Conservation (phyloP, 1,139 yeast species). For the Pichia sp. region DNA sequence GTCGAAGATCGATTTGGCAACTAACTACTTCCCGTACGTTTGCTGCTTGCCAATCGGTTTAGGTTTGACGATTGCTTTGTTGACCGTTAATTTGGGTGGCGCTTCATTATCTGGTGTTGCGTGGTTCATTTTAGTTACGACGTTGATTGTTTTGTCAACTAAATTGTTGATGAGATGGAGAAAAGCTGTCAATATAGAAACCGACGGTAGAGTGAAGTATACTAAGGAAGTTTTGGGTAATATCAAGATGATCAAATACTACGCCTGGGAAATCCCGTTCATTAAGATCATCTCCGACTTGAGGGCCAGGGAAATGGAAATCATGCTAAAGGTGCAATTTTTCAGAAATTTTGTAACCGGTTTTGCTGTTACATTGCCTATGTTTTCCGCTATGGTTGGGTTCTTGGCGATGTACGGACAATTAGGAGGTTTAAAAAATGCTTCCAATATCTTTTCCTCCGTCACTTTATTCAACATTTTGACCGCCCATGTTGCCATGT, state of each 20-base stretch:
- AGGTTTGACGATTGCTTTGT: slow-evolving; percentile 50
- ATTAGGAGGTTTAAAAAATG: slow-evolving; percentile 15
- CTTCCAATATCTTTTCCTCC: slow-evolving; percentile 43
- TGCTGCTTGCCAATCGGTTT: slow-evolving; percentile 57
- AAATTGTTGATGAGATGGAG: slow-evolving; percentile 31
- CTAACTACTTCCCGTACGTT: slow-evolving; percentile 60
- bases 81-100: slow-evolving; percentile 65
- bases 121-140: slow-evolving; percentile 23
- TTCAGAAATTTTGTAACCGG: slow-evolving; percentile 37
- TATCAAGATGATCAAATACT: slow-evolving; percentile 41
- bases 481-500: slow-evolving; percentile 42
- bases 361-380: slow-evolving; percentile 37
- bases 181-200: slow-evolving; percentile 30
- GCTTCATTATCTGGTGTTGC: slow-evolving; percentile 40
- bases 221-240: slow-evolving; percentile 40
- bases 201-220: slow-evolving; percentile 37
- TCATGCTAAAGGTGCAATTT: slow-evolving; percentile 37
- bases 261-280: slow-evolving; percentile 48
- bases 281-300: slow-evolving; percentile 29
- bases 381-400: slow-evolving; percentile 41
- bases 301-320: slow-evolving; percentile 35
- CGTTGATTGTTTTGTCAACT: slow-evolving; percentile 21
- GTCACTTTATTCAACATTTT: slow-evolving; percentile 44
- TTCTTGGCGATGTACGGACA: slow-evolving; percentile 39
- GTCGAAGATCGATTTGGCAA: slow-evolving; percentile 70